phyloP scores from a whole-genome alignment of 768 basidiomycete genomes.

The Coprinopsis cinerea region DNA sequence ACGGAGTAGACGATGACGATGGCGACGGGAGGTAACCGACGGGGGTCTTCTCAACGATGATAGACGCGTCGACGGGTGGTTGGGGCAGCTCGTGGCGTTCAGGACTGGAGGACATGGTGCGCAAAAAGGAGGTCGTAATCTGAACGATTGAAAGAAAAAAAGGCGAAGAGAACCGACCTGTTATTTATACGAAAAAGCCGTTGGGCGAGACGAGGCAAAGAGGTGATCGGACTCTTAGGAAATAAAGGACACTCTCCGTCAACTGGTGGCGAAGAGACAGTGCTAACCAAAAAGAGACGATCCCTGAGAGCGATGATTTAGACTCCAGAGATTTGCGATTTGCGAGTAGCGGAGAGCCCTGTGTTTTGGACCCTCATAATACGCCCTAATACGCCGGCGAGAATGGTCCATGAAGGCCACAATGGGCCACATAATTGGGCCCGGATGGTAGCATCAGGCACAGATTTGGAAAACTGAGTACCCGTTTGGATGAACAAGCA shows the following conservation, averaged over 20 bases:
- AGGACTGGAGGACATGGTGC: background rate
- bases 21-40: background rate
- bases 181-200: constrained; percentile 1
- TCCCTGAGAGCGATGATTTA: background rate
- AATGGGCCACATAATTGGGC: background rate
- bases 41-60: too few species aligned
- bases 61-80: too few species aligned
- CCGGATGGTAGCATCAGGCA: background rate
- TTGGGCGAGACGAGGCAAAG: background rate
- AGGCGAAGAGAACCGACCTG: background rate
- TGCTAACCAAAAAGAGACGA: background rate
- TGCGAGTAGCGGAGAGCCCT: background rate
- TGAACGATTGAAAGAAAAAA: constrained; percentile 1
- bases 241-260: background rate
- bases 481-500: background rate
- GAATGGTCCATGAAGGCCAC: constrained; percentile 1
- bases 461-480: constrained; percentile 3
- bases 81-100: background rate
- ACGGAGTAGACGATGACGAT: background rate
- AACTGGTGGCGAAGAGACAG: background rate
- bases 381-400: constrained; percentile 3
- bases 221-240: background rate
- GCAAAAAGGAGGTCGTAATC: background rate
- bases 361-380: constrained; percentile 3
- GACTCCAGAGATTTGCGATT: constrained; percentile 6